Conservation (phyloP, 1,139 yeast species). For the Casaregolazyma suthepensis region DNA sequence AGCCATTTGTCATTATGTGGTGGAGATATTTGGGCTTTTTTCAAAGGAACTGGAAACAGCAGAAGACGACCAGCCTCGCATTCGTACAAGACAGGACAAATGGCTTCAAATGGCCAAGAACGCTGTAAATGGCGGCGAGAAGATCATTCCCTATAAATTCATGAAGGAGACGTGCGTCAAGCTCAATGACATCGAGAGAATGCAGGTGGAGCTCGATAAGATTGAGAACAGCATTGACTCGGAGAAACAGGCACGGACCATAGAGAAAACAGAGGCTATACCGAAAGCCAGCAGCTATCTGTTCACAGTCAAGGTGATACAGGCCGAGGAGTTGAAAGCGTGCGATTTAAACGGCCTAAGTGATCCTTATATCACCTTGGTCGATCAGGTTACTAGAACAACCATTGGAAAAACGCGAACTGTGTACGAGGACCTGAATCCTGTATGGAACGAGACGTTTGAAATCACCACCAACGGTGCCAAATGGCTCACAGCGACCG, state of each 20-base stretch:
- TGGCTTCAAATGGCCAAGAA: conserved; percentile 39
- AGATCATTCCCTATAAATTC: conserved; percentile 51
- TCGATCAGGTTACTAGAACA: conserved; percentile 51
- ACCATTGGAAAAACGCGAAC: conserved; percentile 70
- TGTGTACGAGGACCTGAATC: conserved; percentile 55
- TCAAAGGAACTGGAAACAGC: conserved; percentile 38
- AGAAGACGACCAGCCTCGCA: conserved; percentile 26
- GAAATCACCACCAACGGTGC: conserved; percentile 46
- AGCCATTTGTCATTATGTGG: conserved; percentile 51
- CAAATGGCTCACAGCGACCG: conserved; percentile 47
- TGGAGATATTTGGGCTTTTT: conserved; percentile 42
- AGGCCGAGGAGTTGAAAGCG: conserved; percentile 65
- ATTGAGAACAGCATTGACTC: conserved; percentile 61
- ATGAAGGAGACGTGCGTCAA: conserved; percentile 65
- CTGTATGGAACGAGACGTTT: conserved; percentile 86
- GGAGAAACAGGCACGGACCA: conserved; percentile 48
- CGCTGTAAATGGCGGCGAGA: conserved; percentile 35
- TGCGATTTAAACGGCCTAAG: conserved; percentile 48
- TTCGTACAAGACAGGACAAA: conserved; percentile 30
- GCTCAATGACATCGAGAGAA: conserved; percentile 61
- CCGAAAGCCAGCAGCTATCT: conserved; percentile 43
- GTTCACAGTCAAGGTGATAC: conserved; percentile 58
- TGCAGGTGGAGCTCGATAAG: conserved; percentile 51
- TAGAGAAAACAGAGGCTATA: conserved; percentile 27
- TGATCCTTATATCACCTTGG: conserved; percentile 62